phyloP scores from a whole-genome alignment of 768 basidiomycete species.

The Filobasidium floriforme region DNA sequence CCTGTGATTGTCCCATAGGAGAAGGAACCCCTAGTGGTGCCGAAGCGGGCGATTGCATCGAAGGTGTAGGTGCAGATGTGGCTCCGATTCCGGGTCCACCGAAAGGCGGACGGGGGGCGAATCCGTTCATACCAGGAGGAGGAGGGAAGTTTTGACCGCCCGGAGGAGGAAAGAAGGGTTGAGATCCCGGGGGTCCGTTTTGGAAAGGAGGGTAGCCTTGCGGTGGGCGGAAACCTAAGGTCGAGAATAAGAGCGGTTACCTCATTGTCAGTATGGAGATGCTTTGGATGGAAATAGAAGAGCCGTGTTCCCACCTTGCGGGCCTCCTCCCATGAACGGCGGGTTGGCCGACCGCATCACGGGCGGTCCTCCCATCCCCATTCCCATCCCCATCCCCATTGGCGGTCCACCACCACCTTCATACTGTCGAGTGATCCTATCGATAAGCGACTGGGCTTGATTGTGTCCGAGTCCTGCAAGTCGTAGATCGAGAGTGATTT shows the following conservation, averaged over 20 bases:
- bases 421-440: constrained; percentile 91
- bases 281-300: constrained; percentile 1
- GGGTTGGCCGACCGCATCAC: constrained; percentile 6
- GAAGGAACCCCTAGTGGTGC: no score
- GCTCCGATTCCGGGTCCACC: constrained; percentile 21
- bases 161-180: constrained; percentile 26
- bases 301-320: not conserved
- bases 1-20: not conserved
- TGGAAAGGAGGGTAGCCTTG: constrained; percentile 22
- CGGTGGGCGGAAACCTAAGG: not conserved
- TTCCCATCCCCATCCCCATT: not conserved
- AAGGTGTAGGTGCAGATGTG: not conserved
- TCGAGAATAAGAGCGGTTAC: not conserved
- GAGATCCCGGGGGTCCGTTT: constrained; percentile 27
- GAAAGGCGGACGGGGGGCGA: constrained; percentile 12
- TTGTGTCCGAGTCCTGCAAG: constrained; percentile 58
- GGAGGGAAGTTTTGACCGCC: constrained; percentile 17
- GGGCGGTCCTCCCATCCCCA: constrained; percentile 3
- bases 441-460: constrained; percentile 95
- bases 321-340: not conserved
- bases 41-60: not conserved
- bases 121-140: constrained; percentile 10
- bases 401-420: constrained; percentile 49
- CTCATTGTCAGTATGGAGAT: no score
- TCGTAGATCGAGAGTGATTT: constrained; percentile 3